Base-by-base conservation (phyloP, 345 rosid species). In the Combretum micranthum region DNA sequence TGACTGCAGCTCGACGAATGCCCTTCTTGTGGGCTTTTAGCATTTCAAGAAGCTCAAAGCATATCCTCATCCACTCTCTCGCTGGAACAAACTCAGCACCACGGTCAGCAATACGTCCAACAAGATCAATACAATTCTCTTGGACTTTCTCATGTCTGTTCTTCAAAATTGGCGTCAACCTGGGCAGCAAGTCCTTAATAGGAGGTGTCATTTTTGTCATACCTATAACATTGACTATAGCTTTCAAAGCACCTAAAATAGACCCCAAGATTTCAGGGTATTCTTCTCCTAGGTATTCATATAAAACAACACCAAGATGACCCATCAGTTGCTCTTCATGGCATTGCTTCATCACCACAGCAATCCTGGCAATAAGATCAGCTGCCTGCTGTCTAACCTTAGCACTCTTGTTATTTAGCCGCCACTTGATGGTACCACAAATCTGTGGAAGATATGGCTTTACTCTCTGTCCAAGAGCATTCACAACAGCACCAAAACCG, bases 171-270 rank as follows among this genome's bases (percentile, higher is more conserved):
- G 99, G 99, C 1, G 99, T 90, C 77, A 94, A 76, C 62, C 99
- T 78, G 20, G 99, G 99, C 68, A 94, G 99, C 75, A 94, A 75
- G 72, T 94, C 99, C 77, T 94, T 94, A 25, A 94, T 94, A 15
- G 99, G 97, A 50, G 99, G 99, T 18, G 99, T 90, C 99, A 90
- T 94, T 73, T 94, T 94, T 1, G 99, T 89, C 97, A 94, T 94
- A 71, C 99, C 99, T 59, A 94, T 90, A 62, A 94, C 99, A 47
- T 94, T 94, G 44, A 94, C 99, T 32, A 94, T 94, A 44, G 99
- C 91, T 76, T 94, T 94, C n/a, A 94, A 77, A 15, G 99, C 97
- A 64, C 99, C 99, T 32, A 94, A 79, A 71, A 94, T 90, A 14
- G 99, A 94, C 20, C 99, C 97, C 69, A 94, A 75, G 52, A 94